A percentile compares a stretch with the other conserved stretches of the same genome.
Conservation (phyloP, 1,284 basidiomycete genomes). For the Peniophora sp. region DNA sequence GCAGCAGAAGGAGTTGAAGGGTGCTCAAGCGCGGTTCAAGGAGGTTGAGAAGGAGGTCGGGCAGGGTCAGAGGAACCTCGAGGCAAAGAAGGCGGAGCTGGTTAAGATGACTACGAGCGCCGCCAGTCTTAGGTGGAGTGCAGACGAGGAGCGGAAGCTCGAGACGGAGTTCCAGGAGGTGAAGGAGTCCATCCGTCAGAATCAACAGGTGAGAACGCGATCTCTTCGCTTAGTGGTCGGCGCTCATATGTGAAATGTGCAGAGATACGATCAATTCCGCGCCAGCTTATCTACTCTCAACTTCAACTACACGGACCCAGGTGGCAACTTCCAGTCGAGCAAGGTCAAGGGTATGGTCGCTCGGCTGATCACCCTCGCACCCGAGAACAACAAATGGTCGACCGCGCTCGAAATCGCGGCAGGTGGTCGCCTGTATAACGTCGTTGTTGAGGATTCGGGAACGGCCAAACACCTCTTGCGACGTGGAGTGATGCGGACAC, state of each 20-base stretch:
- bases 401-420: conserved; percentile 94
- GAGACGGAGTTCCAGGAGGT: conserved; percentile 52
- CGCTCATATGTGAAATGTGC: no score
- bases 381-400: conserved; percentile 68
- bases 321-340: conserved; percentile 76
- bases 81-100: conserved; percentile 53
- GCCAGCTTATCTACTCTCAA: conserved; percentile 40
- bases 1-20: conserved; percentile 75
- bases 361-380: conserved; percentile 70
- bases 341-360: conserved; percentile 95
- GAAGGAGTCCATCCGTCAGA: conserved; percentile 46
- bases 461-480: conserved; percentile 83
- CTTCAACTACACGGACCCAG: conserved; percentile 79
- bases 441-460: conserved; percentile 87
- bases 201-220: conserved; percentile 52
- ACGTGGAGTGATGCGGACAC: conserved; percentile 79
- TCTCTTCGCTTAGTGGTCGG: no score
- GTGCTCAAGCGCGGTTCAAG: conserved; percentile 75
- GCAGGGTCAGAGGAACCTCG: conserved; percentile 67
- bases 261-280: no score
- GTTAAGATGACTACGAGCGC: conserved; percentile 50
- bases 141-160: conserved; percentile 65
- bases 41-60: conserved; percentile 80
- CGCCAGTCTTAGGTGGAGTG: conserved; percentile 70
- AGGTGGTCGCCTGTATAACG: conserved; percentile 88